These are phyloP conservation scores for Primulina eburnea DNA, from an alignment of 257 asterid species.

Conservation along the genomic window DNA sequence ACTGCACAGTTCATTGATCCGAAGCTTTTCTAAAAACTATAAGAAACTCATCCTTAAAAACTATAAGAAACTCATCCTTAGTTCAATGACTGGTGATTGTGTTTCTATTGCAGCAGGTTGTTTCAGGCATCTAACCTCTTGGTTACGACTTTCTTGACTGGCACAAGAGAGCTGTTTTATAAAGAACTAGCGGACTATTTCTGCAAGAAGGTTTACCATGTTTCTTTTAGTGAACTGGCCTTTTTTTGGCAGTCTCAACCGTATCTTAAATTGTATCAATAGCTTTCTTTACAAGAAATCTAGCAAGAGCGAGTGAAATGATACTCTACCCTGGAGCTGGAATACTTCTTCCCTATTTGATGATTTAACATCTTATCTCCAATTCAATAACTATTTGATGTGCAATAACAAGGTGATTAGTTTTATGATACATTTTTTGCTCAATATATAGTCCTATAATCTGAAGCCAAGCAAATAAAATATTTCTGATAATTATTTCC, in stretches of 20 bases:
- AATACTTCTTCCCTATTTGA: background rate
- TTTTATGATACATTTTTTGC: no score
- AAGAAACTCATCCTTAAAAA: no score
- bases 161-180: slow-evolving; percentile 4
- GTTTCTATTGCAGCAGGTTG: slow-evolving; percentile 20
- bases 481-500: no score
- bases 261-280: background rate
- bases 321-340: background rate
- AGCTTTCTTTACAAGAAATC: slow-evolving; percentile 14
- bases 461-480: no score
- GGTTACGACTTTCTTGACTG: slow-evolving; percentile 4
- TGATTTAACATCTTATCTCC: background rate
- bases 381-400: background rate
- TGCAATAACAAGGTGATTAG: background rate
- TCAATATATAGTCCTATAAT: no score
- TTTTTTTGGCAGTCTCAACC: slow-evolving; percentile 7
- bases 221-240: background rate
- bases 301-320: slow-evolving; percentile 10
- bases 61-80: background rate
- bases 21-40: background rate
- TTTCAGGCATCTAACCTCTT: background rate
- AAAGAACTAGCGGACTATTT: slow-evolving; percentile 10
- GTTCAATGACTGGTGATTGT: background rate
- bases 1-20: background rate
- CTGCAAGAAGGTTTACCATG: slow-evolving; percentile 1